Conservation (phyloP, 148 eudicot genomes). For the Nepenthes gracilis region DNA sequence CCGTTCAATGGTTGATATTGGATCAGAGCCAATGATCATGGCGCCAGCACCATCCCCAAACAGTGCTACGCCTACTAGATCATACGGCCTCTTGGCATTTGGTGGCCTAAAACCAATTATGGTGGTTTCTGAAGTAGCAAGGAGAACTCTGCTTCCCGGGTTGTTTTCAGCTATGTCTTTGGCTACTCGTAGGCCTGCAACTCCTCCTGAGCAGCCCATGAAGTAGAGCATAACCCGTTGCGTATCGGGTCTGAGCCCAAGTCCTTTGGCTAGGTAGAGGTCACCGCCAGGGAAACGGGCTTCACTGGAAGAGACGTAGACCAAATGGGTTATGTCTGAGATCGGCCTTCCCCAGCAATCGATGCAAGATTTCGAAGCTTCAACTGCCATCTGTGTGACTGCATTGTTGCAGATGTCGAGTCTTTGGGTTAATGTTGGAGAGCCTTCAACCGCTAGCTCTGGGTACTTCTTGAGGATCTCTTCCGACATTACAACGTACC, state of each 20-base stretch:
- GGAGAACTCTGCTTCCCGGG: conserved; percentile 79
- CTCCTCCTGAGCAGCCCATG: conserved; percentile 89
- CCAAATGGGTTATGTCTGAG: conserved; percentile 84
- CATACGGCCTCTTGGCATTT: conserved; percentile 61
- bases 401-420: conserved; percentile 88
- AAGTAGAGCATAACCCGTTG: conserved; percentile 75
- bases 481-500: conserved; percentile 95
- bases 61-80: conserved; percentile 78
- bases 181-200: conserved; percentile 83
- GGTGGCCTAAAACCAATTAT: conserved; percentile 91
- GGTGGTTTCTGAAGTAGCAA: conserved; percentile 87
- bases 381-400: conserved; percentile 88
- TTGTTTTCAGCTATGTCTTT: conserved; percentile 94
- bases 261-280: conserved; percentile 73
- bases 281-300: conserved; percentile 90
- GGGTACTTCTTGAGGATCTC: conserved; percentile 82
- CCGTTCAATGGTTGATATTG: conserved; percentile 23
- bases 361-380: conserved; percentile 74
- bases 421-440: conserved; percentile 72
- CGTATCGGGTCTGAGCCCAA: conserved; percentile 66
- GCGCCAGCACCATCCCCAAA: conserved; percentile 99
- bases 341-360: conserved; percentile 62
- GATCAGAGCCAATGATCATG: conserved; percentile 60
- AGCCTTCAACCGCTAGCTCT: conserved; percentile 78
- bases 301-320: conserved; percentile 93